These are phyloP conservation scores for Pythium utonaiense DNA, from an alignment of 352 stramenopile genomes.

Conservation along the genomic window DNA sequence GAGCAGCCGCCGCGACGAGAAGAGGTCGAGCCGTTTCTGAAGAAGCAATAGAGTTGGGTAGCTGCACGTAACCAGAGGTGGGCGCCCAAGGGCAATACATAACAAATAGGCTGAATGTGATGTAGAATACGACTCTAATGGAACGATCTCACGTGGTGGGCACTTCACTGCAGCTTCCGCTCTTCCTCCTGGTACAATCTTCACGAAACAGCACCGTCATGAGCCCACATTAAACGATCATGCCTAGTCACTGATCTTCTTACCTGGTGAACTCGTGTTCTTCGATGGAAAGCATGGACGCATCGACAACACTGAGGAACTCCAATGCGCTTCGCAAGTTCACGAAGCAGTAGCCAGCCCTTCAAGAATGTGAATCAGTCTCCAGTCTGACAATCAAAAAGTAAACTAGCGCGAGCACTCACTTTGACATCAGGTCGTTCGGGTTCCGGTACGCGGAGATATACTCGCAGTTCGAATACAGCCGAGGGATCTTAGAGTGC, in stretches of 20 bases:
- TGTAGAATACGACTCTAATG: constrained; percentile 3
- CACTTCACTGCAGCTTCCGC: neutral
- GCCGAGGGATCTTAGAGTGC: constrained; percentile 81
- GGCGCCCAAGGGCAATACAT: neutral
- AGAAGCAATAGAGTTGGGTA: constrained; percentile 9
- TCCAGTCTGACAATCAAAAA: constrained; percentile 1
- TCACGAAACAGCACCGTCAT: neutral
- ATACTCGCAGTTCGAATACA: constrained; percentile 90
- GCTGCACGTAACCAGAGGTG: neutral
- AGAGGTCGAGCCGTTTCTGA: constrained; percentile 26
- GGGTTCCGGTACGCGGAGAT: constrained; percentile 88
- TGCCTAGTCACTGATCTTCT: neutral
- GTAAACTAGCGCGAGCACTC: neutral
- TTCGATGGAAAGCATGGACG: constrained; percentile 78
- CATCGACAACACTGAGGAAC: constrained; percentile 86
- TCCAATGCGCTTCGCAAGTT: constrained; percentile 89
- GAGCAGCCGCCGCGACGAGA: constrained; percentile 7
- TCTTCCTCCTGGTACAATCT: constrained; percentile 24
- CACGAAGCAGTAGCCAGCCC: constrained; percentile 89
- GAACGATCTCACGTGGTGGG: neutral
- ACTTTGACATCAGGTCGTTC: constrained; percentile 90
- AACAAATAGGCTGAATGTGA: neutral
- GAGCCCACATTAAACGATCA: neutral
- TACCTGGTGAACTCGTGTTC: constrained; percentile 77
- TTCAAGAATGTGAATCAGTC: constrained; percentile 19